Evolutionary conservation across 495 filamentous ascomycete species (phyloP).

Genomic region (Penicillium herquei): DNA sequence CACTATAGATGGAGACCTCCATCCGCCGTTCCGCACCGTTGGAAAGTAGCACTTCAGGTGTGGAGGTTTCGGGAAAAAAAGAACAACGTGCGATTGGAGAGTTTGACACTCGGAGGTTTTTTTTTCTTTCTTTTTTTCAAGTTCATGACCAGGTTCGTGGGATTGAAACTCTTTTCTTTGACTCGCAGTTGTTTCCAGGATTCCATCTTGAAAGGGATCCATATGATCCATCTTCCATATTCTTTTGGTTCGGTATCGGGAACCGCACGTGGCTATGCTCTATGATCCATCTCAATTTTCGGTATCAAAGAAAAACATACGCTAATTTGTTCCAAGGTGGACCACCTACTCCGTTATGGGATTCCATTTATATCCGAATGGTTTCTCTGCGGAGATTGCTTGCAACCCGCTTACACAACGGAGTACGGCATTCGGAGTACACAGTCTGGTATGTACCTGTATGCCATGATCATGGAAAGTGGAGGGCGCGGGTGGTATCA

Average conservation of each 20-base stretch:
- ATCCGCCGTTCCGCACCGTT: conserved; percentile 28
- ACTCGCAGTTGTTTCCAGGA: neutral
- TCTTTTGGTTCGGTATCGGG: conserved; percentile 11
- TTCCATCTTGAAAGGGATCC: conserved; percentile 2
- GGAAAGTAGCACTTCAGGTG: conserved; percentile 16
- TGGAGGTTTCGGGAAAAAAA: conserved; percentile 12
- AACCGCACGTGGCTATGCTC: conserved; percentile 17
- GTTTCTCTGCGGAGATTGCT: neutral
- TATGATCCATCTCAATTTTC: neutral
- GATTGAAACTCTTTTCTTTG: neutral
- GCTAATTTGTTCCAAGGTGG: too few species aligned
- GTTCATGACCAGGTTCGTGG: neutral
- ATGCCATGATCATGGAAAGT: conserved; percentile 2
- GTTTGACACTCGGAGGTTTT: neutral
- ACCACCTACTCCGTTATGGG: neutral
- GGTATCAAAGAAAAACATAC: neutral
- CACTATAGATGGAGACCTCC: conserved; percentile 16
- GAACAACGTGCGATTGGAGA: conserved; percentile 3
- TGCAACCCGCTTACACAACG: neutral
- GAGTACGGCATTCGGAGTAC: neutral
- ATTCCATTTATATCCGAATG: conserved; percentile 3
- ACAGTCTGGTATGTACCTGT: neutral
- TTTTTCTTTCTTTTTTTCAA: neutral
- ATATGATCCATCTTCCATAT: conserved; percentile 6
- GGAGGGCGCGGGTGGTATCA: conserved; percentile 18